Conservation (phyloP, 2,329 filamentous ascomycete genomes). For the Colletotrichum shisoi region DNA sequence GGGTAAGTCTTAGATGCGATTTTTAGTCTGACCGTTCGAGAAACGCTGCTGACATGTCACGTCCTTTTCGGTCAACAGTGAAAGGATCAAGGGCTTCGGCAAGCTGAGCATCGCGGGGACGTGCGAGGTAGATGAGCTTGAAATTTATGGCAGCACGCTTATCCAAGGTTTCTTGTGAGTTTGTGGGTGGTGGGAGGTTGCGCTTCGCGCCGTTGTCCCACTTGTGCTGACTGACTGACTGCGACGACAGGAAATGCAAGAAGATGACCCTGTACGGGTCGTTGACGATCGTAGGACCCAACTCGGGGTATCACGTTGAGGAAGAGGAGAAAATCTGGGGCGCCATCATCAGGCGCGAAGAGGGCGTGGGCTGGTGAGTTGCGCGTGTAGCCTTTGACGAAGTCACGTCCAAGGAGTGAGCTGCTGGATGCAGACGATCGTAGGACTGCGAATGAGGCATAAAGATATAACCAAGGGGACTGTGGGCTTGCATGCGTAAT, state of each 20-base stretch:
- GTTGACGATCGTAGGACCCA: conserved; percentile 56
- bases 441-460: neutral
- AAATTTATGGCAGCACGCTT: conserved; percentile 58
- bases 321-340: conserved; percentile 55
- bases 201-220: conserved; percentile 27
- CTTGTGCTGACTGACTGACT: conserved; percentile 17
- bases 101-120: conserved; percentile 56
- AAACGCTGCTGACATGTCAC: neutral
- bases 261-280: conserved; percentile 56
- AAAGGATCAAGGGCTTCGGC: conserved; percentile 58
- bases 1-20: conserved; percentile 45
- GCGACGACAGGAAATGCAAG: conserved; percentile 50
- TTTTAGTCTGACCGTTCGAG: neutral
- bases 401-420: too few relatives aligned
- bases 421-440: too few relatives aligned
- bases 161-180: conserved; percentile 57
- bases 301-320: conserved; percentile 55
- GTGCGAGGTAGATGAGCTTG: conserved; percentile 54
- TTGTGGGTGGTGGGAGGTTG: neutral
- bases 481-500: too few relatives aligned
- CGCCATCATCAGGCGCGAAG: conserved; percentile 53
- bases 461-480: neutral
- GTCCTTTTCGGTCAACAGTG: conserved; percentile 43
- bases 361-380: conserved; percentile 53
- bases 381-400: neutral